Conservation (phyloP, 495 filamentous ascomycete genomes). For the Astrothelium subdiscretum region DNA sequence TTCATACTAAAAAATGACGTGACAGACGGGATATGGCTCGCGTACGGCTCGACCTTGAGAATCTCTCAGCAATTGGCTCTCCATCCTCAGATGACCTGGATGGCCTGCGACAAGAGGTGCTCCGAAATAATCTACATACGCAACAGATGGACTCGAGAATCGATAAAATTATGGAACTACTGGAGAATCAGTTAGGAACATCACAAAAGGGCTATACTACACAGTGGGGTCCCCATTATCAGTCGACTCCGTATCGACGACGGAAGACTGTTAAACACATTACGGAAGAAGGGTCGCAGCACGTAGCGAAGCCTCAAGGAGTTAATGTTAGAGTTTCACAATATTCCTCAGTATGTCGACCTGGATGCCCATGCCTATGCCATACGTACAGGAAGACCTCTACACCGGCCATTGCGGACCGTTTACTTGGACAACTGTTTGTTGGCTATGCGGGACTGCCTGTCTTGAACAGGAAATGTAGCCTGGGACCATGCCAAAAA, state of each 20-base stretch:
- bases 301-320: not conserved
- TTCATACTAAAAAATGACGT: not conserved
- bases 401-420: slow-evolving; percentile 4
- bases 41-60: not conserved
- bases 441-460: slow-evolving; percentile 8
- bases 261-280: not conserved
- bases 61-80: not conserved
- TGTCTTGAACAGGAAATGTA: not conserved
- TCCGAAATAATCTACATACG: not conserved
- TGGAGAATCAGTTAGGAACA: not conserved
- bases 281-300: not conserved
- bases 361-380: slow-evolving; percentile 6
- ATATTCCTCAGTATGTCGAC: not conserved
- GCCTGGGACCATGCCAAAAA: not conserved
- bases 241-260: not conserved
- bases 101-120: not conserved
- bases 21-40: not conserved
- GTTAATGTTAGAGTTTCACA: slow-evolving; percentile 1
- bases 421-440: slow-evolving; percentile 7
- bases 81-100: not conserved
- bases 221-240: not conserved
- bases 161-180: not conserved
- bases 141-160: not conserved
- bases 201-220: not conserved
- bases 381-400: not conserved